These are phyloP conservation scores for Gymnopilus dilepis DNA, from an alignment of 768 basidiomycete species.

Conservation along the genomic window DNA sequence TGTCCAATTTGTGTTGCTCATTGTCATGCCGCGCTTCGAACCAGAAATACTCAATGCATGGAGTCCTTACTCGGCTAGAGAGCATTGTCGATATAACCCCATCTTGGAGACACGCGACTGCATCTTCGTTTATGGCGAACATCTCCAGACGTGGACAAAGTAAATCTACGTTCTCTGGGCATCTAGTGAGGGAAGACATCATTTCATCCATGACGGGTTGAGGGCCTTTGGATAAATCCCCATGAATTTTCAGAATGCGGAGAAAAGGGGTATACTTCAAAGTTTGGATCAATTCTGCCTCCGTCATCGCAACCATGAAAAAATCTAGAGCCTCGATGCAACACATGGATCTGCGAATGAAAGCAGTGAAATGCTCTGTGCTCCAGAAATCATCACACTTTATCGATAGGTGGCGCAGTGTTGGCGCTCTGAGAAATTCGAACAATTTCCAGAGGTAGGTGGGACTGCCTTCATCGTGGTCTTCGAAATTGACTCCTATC, in stretches of 20 bases:
- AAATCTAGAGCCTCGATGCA: conserved; percentile 9
- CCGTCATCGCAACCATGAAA: conserved; percentile 11
- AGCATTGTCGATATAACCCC: conserved; percentile 10
- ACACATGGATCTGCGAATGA: conserved; percentile 10
- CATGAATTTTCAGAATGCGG: conserved; percentile 8
- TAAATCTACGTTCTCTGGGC: neutral
- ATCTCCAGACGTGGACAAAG: conserved; percentile 7
- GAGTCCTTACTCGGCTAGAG: neutral
- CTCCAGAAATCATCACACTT: conserved; percentile 15
- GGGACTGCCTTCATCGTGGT: conserved; percentile 1
- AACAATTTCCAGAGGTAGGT: conserved; percentile 15
- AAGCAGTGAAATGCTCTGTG: conserved; percentile 4
- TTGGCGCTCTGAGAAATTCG: conserved; percentile 11
- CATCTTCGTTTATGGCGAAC: conserved; percentile 18
- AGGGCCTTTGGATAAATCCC: conserved; percentile 12
- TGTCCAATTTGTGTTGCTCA: conserved; percentile 5
- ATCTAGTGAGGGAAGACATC: conserved; percentile 6
- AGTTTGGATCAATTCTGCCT: conserved; percentile 3
- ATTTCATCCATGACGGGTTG: conserved; percentile 7
- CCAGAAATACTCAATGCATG: conserved; percentile 5
- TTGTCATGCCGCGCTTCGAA: neutral
- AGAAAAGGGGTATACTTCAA: conserved; percentile 5
- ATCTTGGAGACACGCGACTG: conserved; percentile 12
- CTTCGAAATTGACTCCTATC: conserved; percentile 15
- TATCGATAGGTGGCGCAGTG: conserved; percentile 5